These are phyloP conservation scores for Pichia cephalocereana DNA, from an alignment of 805 yeast genomes.

Conservation along the genomic window DNA sequence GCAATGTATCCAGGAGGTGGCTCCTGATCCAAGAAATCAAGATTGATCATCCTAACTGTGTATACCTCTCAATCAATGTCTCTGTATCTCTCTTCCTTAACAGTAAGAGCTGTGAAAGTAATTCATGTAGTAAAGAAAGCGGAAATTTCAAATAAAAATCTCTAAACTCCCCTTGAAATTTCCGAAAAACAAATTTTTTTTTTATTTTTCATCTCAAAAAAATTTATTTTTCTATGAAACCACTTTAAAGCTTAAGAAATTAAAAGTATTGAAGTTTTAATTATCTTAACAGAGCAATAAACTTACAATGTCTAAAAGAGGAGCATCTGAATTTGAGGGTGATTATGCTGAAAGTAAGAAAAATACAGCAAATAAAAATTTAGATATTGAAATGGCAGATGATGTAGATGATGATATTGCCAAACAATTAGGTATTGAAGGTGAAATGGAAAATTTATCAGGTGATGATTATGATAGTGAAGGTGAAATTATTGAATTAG, in stretches of 20 bases:
- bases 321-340: constrained; percentile 19
- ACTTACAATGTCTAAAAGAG: constrained; percentile 25
- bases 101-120: no score
- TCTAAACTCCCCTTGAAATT: constrained; percentile 26
- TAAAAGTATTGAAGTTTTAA: no score
- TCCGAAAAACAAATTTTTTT: no score
- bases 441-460: constrained; percentile 76
- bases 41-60: neutral
- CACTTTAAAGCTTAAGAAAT: no score
- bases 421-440: constrained; percentile 50
- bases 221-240: neutral
- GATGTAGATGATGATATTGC: constrained; percentile 27
- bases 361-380: constrained; percentile 7
- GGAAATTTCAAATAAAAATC: no score
- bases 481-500: constrained; percentile 79
- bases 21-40: constrained; percentile 60
- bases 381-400: constrained; percentile 17
- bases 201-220: neutral
- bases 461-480: constrained; percentile 93
- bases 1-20: constrained; percentile 89
- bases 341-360: constrained; percentile 12
- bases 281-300: no score
- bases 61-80: constrained; percentile 27
- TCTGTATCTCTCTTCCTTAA: no score
- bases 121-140: no score